Evolutionary conservation across 1,139 yeast genomes (phyloP).

Genomic region (Diutina scorzettiae): DNA sequence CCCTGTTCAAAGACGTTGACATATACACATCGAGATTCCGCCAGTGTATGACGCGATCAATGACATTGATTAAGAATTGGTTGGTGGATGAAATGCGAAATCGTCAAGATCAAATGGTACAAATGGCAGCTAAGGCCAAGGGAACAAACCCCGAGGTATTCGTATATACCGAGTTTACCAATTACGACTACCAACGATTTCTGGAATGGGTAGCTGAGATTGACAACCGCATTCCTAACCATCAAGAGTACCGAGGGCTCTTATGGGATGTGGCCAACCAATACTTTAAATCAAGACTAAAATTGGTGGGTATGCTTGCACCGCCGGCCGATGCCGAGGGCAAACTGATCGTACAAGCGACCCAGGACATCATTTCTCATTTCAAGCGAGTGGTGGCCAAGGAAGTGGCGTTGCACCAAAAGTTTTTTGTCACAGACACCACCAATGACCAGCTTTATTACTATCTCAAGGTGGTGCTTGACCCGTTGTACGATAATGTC

Average conservation of each 20-base stretch:
- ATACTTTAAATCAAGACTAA: constrained; percentile 46
- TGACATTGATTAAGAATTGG: constrained; percentile 64
- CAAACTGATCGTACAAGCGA: constrained; percentile 33
- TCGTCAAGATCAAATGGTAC: constrained; percentile 3
- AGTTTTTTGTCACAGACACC: constrained; percentile 27
- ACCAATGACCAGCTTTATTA: constrained; percentile 22
- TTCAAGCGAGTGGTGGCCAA: constrained; percentile 46
- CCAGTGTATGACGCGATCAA: constrained; percentile 76
- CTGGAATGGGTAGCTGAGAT: not conserved
- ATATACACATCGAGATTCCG: constrained; percentile 61
- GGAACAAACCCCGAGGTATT: constrained; percentile 8
- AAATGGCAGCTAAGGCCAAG: not conserved
- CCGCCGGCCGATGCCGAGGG: constrained; percentile 1
- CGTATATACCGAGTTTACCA: constrained; percentile 42
- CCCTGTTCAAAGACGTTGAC: constrained; percentile 58
- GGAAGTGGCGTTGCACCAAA: constrained; percentile 48
- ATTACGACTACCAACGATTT: constrained; percentile 24
- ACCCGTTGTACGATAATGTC: constrained; percentile 63
- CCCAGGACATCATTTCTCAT: constrained; percentile 48
- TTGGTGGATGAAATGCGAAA: constrained; percentile 41
- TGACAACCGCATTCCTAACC: constrained; percentile 16
- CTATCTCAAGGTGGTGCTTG: constrained; percentile 55
- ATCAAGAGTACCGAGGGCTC: constrained; percentile 55
- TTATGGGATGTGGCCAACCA: constrained; percentile 51
- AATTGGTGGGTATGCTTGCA: constrained; percentile 16